phyloP scores from a whole-genome alignment of 495 filamentous ascomycete genomes.

The Aspergillus bertholletiae region DNA sequence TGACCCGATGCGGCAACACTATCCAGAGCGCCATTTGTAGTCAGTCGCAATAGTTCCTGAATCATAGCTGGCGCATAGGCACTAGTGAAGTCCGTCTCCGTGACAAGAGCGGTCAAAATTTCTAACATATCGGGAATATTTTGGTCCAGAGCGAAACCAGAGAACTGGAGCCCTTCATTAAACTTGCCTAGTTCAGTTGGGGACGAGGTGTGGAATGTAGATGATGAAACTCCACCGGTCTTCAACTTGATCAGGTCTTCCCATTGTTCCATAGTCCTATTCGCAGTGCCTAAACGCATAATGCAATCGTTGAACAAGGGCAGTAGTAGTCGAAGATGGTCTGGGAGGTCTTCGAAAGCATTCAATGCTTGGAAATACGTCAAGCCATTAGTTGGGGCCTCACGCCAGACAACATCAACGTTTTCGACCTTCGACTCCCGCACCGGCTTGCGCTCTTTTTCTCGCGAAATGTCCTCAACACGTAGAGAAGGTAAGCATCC shows the following conservation, averaged over 20 bases:
- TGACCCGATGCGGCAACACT: conserved; percentile 85
- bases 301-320: conserved; percentile 90
- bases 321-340: conserved; percentile 78
- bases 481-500: conserved; percentile 84
- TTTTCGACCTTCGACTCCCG: conserved; percentile 63
- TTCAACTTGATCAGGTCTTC: conserved; percentile 95
- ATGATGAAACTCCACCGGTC: conserved; percentile 84
- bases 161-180: conserved; percentile 77
- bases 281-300: conserved; percentile 85
- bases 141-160: conserved; percentile 80
- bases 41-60: conserved; percentile 76
- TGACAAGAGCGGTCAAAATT: conserved; percentile 70
- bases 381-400: conserved; percentile 89
- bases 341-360: conserved; percentile 71
- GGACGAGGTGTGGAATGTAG: conserved; percentile 72
- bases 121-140: conserved; percentile 91
- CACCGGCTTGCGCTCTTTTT: conserved; percentile 66
- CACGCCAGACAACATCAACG: conserved; percentile 80
- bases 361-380: conserved; percentile 95
- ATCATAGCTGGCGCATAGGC: conserved; percentile 77
- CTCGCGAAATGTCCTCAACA: conserved; percentile 80
- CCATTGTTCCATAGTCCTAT: conserved; percentile 86
- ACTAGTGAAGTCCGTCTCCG: conserved; percentile 85
- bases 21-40: conserved; percentile 87
- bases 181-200: conserved; percentile 65